Evolutionary conservation across 192 early-diverging fungal species (phyloP).

Genomic region (Coemansia guatemalensis): DNA sequence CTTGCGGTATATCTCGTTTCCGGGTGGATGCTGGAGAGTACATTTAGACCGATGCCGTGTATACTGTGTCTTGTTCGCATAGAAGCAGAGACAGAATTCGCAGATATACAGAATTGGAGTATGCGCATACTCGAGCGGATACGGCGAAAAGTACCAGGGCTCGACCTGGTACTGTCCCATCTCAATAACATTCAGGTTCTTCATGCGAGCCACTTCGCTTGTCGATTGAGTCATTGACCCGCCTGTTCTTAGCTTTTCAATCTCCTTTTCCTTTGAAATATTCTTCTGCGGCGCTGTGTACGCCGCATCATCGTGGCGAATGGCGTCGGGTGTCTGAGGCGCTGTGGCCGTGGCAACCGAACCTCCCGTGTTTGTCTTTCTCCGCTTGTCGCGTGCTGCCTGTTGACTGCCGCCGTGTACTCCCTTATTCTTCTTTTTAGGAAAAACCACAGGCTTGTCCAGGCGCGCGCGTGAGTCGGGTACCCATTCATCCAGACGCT

Average conservation of each 20-base stretch:
- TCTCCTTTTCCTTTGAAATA: constrained; percentile 94
- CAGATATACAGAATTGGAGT: constrained; percentile 86
- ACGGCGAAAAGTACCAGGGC: constrained; percentile 99
- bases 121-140: constrained; percentile 84
- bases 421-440: constrained; percentile 61
- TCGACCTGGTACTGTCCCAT: constrained; percentile 92
- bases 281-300: constrained; percentile 40
- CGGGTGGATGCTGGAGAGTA: constrained; percentile 90
- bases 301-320: constrained; percentile 45
- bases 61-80: constrained; percentile 70
- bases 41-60: constrained; percentile 86
- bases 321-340: constrained; percentile 46
- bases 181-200: constrained; percentile 91
- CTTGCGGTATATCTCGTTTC: constrained; percentile 98
- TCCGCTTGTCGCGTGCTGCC: constrained; percentile 46
- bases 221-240: constrained; percentile 98
- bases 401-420: constrained; percentile 23
- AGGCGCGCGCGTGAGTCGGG: constrained; percentile 62
- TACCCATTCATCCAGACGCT: constrained; percentile 98
- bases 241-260: constrained; percentile 88
- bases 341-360: constrained; percentile 42
- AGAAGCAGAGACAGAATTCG: constrained; percentile 92
- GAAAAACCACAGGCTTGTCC: constrained; percentile 67
- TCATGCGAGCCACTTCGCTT: constrained; percentile 91
- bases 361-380: constrained; percentile 52